Evolutionary conservation across 768 basidiomycete genomes (phyloP), one percentile per base, ranked within the genome.

Genomic region (Tephrocybe sp.): DNA sequence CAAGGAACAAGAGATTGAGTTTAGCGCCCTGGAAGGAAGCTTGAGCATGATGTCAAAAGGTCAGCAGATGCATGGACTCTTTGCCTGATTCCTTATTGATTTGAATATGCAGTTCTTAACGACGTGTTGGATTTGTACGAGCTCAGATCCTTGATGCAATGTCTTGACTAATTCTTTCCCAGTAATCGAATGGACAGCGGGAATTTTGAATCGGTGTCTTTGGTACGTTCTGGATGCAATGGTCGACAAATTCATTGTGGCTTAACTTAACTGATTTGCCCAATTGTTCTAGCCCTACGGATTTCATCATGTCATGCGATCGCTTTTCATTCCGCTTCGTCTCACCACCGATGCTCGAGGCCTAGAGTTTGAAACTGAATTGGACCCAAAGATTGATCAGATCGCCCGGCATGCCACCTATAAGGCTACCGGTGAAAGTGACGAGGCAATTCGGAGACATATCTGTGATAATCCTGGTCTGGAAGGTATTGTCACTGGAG

Each of bases 21-120:
- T 94, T 62, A 84, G 83, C 60, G 94, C 90, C 5, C 75, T 94
- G 14, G 83, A 84, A 59, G 88, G 88, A 1, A 88, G 85, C 60
- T 68, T 94, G 44, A 84, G 81, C 50, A 90, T 91, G 86, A 94
- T 94, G 93, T 83, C 84, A 33, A 89, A 91, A 75, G 87, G 87
- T 79, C 34, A 34, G 72, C 56, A 12, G 35, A 39, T 39, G 39
- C 39, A 26, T 26, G 26, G 7, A 7, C 54, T 48, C 26, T n/a
- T 51, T 14, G 32, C 26, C 38, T 46, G 52, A 8, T 30, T 26
- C 13, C 14, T 36, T 39, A 5, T 42, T 58, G 34, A 47, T 51
- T 13, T 30, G 20, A 7, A 26, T 22, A 50, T 36, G 33, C 54
- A 85, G 86, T 89, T 7, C 71, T 89, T 32, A 89, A 90, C 52